phyloP scores from a whole-genome alignment of 1,284 basidiomycete genomes.

The Schizopora paradoxa region DNA sequence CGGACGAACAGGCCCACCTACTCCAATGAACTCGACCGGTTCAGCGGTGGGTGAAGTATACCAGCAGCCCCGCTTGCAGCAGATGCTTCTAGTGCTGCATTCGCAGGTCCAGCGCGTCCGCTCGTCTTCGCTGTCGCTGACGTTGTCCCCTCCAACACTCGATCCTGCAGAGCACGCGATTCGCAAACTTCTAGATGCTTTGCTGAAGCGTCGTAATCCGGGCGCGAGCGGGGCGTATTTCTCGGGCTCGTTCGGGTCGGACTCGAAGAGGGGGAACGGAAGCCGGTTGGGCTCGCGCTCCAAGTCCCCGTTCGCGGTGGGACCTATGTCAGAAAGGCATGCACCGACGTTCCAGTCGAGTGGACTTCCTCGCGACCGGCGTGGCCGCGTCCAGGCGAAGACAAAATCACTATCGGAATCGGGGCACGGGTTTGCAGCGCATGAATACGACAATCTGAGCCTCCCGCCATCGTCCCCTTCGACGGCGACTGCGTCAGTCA shows the following conservation, averaged over 20 bases:
- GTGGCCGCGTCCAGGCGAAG: slow-evolving; percentile 67
- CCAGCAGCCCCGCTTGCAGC: slow-evolving; percentile 64
- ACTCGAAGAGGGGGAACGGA: slow-evolving; percentile 43
- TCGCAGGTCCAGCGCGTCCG: slow-evolving; percentile 54
- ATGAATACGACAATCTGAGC: neutral
- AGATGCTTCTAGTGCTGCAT: slow-evolving; percentile 76
- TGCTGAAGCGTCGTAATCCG: slow-evolving; percentile 26
- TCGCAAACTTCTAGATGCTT: slow-evolving; percentile 23
- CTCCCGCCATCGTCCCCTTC: neutral
- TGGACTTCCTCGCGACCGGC: slow-evolving; percentile 64
- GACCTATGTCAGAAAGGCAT: slow-evolving; percentile 32
- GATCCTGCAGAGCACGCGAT: slow-evolving; percentile 11
- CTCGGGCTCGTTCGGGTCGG: slow-evolving; percentile 23
- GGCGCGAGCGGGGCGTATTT: no score
- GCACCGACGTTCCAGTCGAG: slow-evolving; percentile 67
- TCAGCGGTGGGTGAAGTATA: slow-evolving; percentile 44
- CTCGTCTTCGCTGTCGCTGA: slow-evolving; percentile 47
- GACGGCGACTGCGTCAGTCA: neutral
- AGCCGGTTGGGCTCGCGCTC: slow-evolving; percentile 56
- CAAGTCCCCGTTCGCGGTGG: slow-evolving; percentile 49
- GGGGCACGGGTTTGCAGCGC: neutral
- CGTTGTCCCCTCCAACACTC: slow-evolving; percentile 39
- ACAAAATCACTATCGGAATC: slow-evolving; percentile 5
- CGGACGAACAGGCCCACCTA: slow-evolving; percentile 12
- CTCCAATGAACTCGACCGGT: neutral